Conservation (phyloP, 2,329 filamentous ascomycete species). For the Pestalotiopsis sp. region DNA sequence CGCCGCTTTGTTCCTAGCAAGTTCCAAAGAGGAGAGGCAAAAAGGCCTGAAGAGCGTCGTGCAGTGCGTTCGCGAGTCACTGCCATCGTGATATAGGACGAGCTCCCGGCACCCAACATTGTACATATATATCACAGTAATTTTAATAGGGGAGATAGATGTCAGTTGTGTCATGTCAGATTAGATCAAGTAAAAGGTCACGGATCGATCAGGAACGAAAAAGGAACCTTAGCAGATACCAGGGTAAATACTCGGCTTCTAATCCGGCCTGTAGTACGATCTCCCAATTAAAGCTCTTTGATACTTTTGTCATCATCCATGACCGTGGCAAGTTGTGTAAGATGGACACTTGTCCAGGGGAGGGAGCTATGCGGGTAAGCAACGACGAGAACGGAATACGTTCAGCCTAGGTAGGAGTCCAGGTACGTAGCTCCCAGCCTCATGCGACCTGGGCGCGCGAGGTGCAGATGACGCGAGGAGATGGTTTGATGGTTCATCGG, state of each 20-base stretch:
- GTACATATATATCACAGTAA: neutral
- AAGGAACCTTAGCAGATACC: slow-evolving; percentile 46
- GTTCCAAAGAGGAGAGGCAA: slow-evolving; percentile 47
- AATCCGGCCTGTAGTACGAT: slow-evolving; percentile 27
- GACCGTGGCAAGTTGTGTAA: slow-evolving; percentile 12
- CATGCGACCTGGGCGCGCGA: neutral
- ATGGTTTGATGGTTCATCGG: neutral
- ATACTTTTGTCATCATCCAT: slow-evolving; percentile 33
- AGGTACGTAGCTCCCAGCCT: neutral
- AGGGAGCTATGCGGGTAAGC: neutral
- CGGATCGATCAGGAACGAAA: slow-evolving; percentile 33
- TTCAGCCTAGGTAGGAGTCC: neutral
- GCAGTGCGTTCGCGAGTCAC: slow-evolving; percentile 34
- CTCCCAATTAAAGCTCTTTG: slow-evolving; percentile 35
- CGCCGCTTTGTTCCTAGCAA: slow-evolving; percentile 59
- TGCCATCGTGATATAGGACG: slow-evolving; percentile 23
- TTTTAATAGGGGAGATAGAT: neutral
- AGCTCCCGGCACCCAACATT: neutral
- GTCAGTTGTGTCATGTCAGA: slow-evolving; percentile 46
- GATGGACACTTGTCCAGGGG: slow-evolving; percentile 3
- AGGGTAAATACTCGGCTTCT: slow-evolving; percentile 48
- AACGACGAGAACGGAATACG: neutral
- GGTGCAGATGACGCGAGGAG: neutral
- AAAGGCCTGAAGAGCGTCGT: slow-evolving; percentile 49
- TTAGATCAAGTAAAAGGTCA: slow-evolving; percentile 65